Evolutionary conservation across 129 eudicot genomes (phyloP), one percentile per base, ranked within the genome.

Genomic region (Artemisia argyi): DNA sequence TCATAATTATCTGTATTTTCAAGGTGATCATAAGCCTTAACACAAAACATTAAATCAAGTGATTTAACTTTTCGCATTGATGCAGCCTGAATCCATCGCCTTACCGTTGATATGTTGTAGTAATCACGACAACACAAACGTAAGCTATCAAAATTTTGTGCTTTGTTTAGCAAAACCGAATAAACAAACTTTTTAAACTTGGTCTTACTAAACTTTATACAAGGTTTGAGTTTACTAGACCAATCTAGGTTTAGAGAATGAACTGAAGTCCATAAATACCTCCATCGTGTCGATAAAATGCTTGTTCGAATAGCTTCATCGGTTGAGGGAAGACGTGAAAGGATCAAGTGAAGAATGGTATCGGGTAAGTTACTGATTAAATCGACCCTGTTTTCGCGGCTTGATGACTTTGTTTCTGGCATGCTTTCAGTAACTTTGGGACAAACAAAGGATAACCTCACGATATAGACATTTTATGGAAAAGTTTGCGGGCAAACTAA

Each of bases 261-360:
- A 48, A 22, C 13, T 48, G 56, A 5, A 46, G 70, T 46, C 70
- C 56, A 66, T 10, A 46, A 13, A 20, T 66, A 47, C 42, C 58
- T 66, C 71, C 71, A 66, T 22, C 71, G 17, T 48, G 4, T 46
- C 0, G 71, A 66, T 10, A 66, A 66, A 22, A 66, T 14, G 20
- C 58, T 66, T 11, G 57, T 66, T 47, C 35, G 42, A 12, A 20
- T 17, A 4, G 8, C 46, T 39, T 39, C 71, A 2, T 48, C 44
- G 3, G 28, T 26, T 47, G 71, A 10, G 20, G 10, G 71, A 47
- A 66, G 39, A 19, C 42, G 46, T 39, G 46, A 39, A 10, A 66
- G 57, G 22, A 66, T 66, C 17, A 66, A 48, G 2, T 13, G 39
- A 13, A 66, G 71, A 48, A 66, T 48, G 1, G 6, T n/a, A 66